Evolutionary conservation across 192 early-diverging fungal species (phyloP).

Genomic region (Podila minutissima): DNA sequence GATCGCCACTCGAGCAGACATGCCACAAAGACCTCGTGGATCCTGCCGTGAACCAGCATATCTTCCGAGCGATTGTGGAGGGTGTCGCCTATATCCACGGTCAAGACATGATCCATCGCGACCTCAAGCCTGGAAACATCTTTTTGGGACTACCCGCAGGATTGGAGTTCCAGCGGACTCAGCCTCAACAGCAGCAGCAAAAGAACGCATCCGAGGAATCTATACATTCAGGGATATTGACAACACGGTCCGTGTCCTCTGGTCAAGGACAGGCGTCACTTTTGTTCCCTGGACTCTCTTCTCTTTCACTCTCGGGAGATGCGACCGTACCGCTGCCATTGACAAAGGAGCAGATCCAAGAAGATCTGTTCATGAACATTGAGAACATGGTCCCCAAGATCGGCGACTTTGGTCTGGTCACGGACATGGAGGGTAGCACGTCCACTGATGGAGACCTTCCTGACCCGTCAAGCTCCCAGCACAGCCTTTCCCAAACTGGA

Average conservation of each 20-base stretch:
- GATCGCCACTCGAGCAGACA: constrained; percentile 13
- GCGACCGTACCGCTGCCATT: not conserved
- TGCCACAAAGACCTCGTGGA: constrained; percentile 60
- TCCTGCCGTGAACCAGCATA: constrained; percentile 60
- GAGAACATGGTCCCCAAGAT: constrained; percentile 77
- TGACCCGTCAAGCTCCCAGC: not conserved
- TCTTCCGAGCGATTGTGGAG: constrained; percentile 81
- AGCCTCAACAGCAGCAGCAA: constrained; percentile 4
- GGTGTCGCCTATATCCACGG: constrained; percentile 81
- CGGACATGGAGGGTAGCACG: constrained; percentile 58
- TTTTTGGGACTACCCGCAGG: constrained; percentile 59
- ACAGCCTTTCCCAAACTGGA: not conserved
- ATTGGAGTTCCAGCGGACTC: constrained; percentile 8
- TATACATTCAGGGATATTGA: not conserved
- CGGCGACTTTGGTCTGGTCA: constrained; percentile 97
- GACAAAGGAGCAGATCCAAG: constrained; percentile 39
- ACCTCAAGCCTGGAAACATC: constrained; percentile 79
- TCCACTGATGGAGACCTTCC: constrained; percentile 10
- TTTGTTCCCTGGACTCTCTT: too few relatives aligned
- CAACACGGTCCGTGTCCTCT: not conserved
- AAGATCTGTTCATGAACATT: constrained; percentile 54
- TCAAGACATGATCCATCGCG: constrained; percentile 79
- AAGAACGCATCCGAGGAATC: not conserved
- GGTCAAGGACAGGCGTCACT: too few relatives aligned
- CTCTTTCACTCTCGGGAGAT: not conserved